phyloP scores from a whole-genome alignment of 495 filamentous ascomycete genomes.

The Oleoguttula mirabilis region DNA sequence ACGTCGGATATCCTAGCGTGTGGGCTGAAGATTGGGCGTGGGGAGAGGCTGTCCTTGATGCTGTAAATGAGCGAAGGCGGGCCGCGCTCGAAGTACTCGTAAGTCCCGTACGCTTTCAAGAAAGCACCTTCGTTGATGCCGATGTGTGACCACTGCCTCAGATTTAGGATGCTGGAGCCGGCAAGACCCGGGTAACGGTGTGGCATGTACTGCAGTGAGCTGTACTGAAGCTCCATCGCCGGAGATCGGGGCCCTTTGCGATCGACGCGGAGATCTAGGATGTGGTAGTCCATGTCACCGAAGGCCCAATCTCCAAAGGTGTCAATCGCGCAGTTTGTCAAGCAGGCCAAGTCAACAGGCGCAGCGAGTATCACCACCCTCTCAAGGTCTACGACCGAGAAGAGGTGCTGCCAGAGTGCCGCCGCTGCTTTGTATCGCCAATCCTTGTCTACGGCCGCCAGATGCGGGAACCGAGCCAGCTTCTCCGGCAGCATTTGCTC shows the following conservation, averaged over 20 bases:
- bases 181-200: slow-evolving; percentile 4
- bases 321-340: slow-evolving; percentile 12
- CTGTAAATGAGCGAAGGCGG: slow-evolving; percentile 14
- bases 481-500: background rate
- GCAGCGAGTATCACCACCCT: slow-evolving; percentile 14
- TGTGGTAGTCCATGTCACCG: slow-evolving; percentile 19
- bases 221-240: background rate
- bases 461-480: slow-evolving; percentile 1
- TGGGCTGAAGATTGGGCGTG: slow-evolving; percentile 1
- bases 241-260: background rate
- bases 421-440: slow-evolving; percentile 11
- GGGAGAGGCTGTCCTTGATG: slow-evolving; percentile 7
- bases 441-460: background rate
- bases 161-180: slow-evolving; percentile 9
- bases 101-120: slow-evolving; percentile 22
- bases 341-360: slow-evolving; percentile 11
- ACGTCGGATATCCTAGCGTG: background rate
- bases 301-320: slow-evolving; percentile 21
- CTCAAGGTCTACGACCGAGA: slow-evolving; percentile 5
- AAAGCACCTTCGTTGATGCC: slow-evolving; percentile 21
- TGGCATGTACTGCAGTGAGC: slow-evolving; percentile 2
- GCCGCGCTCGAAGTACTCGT: slow-evolving; percentile 21
- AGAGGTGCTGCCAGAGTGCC: slow-evolving; percentile 14
- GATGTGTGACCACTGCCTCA: slow-evolving; percentile 15
- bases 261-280: slow-evolving; percentile 9